Evolutionary conservation across 176 grass and related monocot species (phyloP), one percentile per base, ranked within the genome.

Genomic region (Panicum miliaceum): DNA sequence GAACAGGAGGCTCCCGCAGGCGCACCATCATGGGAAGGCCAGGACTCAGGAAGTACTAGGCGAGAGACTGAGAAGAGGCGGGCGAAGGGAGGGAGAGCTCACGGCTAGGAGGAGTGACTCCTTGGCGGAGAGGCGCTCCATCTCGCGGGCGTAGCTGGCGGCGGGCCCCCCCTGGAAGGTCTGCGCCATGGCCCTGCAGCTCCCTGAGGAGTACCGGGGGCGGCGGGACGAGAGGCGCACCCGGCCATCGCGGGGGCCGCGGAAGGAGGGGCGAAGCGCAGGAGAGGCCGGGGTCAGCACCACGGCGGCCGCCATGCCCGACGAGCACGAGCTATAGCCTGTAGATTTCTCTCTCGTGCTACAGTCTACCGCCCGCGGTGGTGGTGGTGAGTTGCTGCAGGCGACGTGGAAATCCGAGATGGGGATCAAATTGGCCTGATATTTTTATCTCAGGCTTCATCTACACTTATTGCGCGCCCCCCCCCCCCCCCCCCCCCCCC

Each of bases 61-160:
- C 1, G 47, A 20, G 7, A 69, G 48, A 23, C 16, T 12, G 19
- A 77, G 64, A 42, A 65, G 63, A 87, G 19, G 10, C 6, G 19
- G 46, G 7, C 19, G 12, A 3, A 6, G 29, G 19, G 29, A 29
- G 14, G 1, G 12, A 57, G 50, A 61, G 86, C 88, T 57, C 76
- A 99, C 96, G 23, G 93, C 93, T 41, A 99, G 96, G 71, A 96
- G 93, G 45, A 99, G 96, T 5, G 96, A 93, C 81, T 99, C 93
- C 77, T 99, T 99, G 88, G 93, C 91, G 58, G 93, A 96, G 58
- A 99, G 90, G 51, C 93, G 93, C 78, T 99, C 96, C 91, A 99
- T 99, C 86, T 99, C 96, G 29, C 93, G 89, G 64, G 96, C 96
- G 83, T 99, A 99, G 85, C 76, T 95, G 23, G 93, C 88, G 43